Evolutionary conservation across 1,284 basidiomycete genomes (phyloP).

Genomic region (Porodaedalea pini): DNA sequence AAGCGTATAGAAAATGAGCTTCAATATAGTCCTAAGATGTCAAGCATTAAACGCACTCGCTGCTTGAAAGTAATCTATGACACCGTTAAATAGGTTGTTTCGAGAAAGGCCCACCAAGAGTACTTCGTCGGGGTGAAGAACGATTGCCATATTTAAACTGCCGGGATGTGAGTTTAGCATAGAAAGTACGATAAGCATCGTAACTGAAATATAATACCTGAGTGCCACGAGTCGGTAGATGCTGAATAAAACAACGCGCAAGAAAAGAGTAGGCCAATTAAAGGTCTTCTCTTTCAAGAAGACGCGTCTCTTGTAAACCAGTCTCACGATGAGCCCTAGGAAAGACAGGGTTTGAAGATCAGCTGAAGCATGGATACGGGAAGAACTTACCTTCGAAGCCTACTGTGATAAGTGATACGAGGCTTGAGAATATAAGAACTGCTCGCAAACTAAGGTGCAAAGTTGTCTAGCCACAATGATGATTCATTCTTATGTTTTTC

Average conservation of each 20-base stretch:
- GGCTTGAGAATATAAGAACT: slow-evolving; percentile 3
- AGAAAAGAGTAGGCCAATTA: slow-evolving; percentile 14
- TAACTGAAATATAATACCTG: no score
- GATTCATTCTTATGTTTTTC: neutral
- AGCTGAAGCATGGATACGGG: neutral
- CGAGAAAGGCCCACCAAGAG: slow-evolving; percentile 17
- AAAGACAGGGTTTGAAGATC: neutral
- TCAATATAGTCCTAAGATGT: neutral
- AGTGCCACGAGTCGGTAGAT: slow-evolving; percentile 17
- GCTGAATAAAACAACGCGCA: slow-evolving; percentile 18
- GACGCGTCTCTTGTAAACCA: slow-evolving; percentile 1
- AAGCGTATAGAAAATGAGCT: neutral
- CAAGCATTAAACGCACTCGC: slow-evolving; percentile 8
- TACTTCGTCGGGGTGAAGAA: slow-evolving; percentile 17
- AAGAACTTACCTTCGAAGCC: slow-evolving; percentile 15
- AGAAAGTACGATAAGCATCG: no score
- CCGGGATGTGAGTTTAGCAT: neutral
- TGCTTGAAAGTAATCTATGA: slow-evolving; percentile 19
- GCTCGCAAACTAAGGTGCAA: slow-evolving; percentile 5
- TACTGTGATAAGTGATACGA: slow-evolving; percentile 15
- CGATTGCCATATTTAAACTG: slow-evolving; percentile 17
- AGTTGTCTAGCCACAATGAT: neutral
- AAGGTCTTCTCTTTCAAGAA: neutral
- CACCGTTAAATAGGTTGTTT: slow-evolving; percentile 19
- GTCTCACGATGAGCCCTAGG: slow-evolving; percentile 9